Conservation (phyloP, 305 asterid species). For the Ruellia speciosa region DNA sequence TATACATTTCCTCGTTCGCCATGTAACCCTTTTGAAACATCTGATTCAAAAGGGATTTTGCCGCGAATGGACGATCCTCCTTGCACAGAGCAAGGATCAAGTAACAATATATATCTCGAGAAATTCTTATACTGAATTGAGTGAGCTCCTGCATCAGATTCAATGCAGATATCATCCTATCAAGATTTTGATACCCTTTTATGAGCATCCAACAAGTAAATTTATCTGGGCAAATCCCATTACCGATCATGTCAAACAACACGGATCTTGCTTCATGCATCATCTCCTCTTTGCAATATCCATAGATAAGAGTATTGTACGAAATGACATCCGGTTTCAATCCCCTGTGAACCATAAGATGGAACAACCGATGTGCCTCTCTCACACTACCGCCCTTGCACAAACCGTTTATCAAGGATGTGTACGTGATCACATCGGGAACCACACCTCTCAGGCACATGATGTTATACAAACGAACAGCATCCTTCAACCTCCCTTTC, state of each 20-base stretch:
- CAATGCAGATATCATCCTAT: conserved; percentile 60
- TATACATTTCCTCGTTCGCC: conserved; percentile 39
- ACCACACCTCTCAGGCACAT: conserved; percentile 49
- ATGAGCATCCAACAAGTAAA: conserved; percentile 60
- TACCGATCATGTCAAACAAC: conserved; percentile 60
- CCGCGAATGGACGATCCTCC: conserved; percentile 77
- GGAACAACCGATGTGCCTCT: conserved; percentile 61
- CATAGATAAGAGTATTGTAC: conserved; percentile 59
- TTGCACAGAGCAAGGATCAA: conserved; percentile 53
- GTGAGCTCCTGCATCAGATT: conserved; percentile 60
- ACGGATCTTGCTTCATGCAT: conserved; percentile 65
- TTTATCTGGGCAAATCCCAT: conserved; percentile 52
- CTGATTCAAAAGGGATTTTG: conserved; percentile 57
- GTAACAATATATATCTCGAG: conserved; percentile 46
- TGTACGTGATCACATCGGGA: conserved; percentile 74
- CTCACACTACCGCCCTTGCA: conserved; percentile 54
- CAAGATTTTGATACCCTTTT: conserved; percentile 53
- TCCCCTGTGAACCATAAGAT: conserved; percentile 56
- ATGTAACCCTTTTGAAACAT: conserved; percentile 33
- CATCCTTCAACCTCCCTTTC: conserved; percentile 64
- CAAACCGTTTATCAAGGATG: conserved; percentile 59
- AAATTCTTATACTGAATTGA: conserved; percentile 41
- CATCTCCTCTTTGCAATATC: conserved; percentile 73
- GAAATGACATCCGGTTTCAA: conserved; percentile 52
- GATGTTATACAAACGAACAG: conserved; percentile 56